Evolutionary conservation across 2,329 filamentous ascomycete species (phyloP), one percentile per base, ranked within the genome.

Genomic region (Chalaropsis ovoidea): DNA sequence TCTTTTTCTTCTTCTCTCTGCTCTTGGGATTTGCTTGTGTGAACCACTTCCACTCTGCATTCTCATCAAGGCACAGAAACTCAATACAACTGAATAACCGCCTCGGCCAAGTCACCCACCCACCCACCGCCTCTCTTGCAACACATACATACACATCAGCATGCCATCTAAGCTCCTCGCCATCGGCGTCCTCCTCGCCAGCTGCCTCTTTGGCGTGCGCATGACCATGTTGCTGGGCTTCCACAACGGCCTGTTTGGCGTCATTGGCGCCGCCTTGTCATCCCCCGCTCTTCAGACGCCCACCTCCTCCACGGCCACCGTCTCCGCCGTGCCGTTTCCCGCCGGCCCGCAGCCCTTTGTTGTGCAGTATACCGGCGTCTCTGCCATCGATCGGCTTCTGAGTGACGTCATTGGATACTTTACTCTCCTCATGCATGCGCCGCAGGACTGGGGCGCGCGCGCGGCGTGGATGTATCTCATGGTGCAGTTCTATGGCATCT

Each of bases 401-500:
- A 24, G n/a, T 11, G 27, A 62, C 24, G 1, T 67, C 35, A 56
- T 67, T 17, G 62, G 19, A 13, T 67, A 64, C 39, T 67, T 67
- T 35, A 61, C 56, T 3, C 27, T 67, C 2, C 42, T 67, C 27
- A 56, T 54, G n/a, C 52, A 67, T 13, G 39, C 61, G 17, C 49
- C 52, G 24, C 42, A 61, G 17, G 13, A 8, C 31, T 45, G n/a
- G 61, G 31, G 31, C 27, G 41, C 31, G 22, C 43, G 31, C 6
- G 47, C 45, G 1, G 42, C 42, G 3, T 64, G 49, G 27, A 43
- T 42, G 4, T 64, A 64, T 19, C 15, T 67, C 15, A 62, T 67
- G 31, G 22, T 42, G 2, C 65, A 67, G 56, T 54, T 67, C 31
- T 61, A 54, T n/a, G 65, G 62, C n/a, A 58, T 61, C 22, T 67